phyloP scores from a whole-genome alignment of 2,329 filamentous ascomycete genomes.

The Lachnellula subtilissima region DNA sequence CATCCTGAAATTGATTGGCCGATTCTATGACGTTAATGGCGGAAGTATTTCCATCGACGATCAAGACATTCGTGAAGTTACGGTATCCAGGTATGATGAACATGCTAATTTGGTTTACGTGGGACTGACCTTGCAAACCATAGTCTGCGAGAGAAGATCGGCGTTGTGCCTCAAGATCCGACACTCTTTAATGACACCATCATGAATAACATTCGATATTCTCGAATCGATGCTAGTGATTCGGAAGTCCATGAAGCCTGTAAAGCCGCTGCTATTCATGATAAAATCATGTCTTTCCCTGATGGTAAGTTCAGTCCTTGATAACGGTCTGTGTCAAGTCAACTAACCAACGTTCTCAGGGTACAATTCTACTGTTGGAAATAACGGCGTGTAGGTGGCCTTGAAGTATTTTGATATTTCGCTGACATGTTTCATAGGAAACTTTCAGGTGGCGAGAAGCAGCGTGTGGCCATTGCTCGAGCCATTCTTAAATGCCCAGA shows the following conservation, averaged over 20 bases:
- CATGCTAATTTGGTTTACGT: constrained; percentile 26
- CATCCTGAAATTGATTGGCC: constrained; percentile 39
- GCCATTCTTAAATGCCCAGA: constrained; percentile 91
- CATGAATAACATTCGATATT: constrained; percentile 32
- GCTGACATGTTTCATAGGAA: constrained; percentile 67
- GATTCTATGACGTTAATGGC: constrained; percentile 42
- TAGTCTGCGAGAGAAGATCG: constrained; percentile 38
- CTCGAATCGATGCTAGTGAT: constrained; percentile 25
- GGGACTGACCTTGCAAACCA: not conserved
- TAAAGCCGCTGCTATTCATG: constrained; percentile 52
- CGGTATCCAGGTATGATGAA: constrained; percentile 46
- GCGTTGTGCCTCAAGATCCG: constrained; percentile 55
- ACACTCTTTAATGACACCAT: constrained; percentile 52
- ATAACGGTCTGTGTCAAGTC: not conserved
- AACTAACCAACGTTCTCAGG: constrained; percentile 11
- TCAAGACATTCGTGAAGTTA: constrained; percentile 33
- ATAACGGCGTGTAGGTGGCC: constrained; percentile 40
- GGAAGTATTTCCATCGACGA: constrained; percentile 36
- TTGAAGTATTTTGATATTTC: not conserved
- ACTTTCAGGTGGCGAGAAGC: constrained; percentile 80
- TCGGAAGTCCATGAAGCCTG: constrained; percentile 43
- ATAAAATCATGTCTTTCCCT: constrained; percentile 51
- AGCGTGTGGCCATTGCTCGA: constrained; percentile 80
- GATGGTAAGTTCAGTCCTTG: constrained; percentile 46
- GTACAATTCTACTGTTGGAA: constrained; percentile 44